Base-by-base conservation (phyloP, 2,329 filamentous ascomycete species). In the Apiospora malaysiana region DNA sequence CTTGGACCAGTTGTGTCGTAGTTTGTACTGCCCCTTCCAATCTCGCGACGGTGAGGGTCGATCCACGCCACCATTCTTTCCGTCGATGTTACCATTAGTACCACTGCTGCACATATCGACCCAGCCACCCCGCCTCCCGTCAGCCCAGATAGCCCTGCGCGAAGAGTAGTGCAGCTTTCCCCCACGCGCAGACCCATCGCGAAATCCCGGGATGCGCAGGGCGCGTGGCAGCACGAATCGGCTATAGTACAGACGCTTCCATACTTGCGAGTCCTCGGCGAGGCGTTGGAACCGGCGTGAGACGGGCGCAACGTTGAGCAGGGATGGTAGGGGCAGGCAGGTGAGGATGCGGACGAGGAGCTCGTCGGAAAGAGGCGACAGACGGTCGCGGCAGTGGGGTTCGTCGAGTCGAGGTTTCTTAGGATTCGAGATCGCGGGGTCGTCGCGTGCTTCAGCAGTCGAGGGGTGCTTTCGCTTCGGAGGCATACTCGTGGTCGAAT, bases 1-100 rank as follows among this genome's bases (percentile, higher is more conserved):
- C 73, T 87, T 89, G 1, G 93, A 89, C 96, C 96, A 98, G 82
- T 98, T 98, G 79, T 97, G 93, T 65, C 93, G 88, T 68, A 98
- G 85, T 77, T 92, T 94, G 81, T 97, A 98, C 77, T 96, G 93
- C 72, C 89, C 88, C 83, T 97, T 79, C 78, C 78, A 80, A 67
- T 78, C 71, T 9, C 46, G 46, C 27, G 67, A 49, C 18, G 32
- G 18, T 23, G 45, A 25, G 4, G 65, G 40, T 10, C 40, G n/a
- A 46, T 56, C 49, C 3, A 32, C 49, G 23, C 49, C 37, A 12
- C 21, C 66, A 43, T 68, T 46, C 23, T 68, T 40, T 4, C 49
- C 27, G 6, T 73, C 70, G 9, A 73, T 70, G 7, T 69, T 71
- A 16, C 16, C 88, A 83, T 18, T 90, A 80, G 9, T 10, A 49